Evolutionary conservation across 2,329 filamentous ascomycete genomes (phyloP), one percentile per base, ranked within the genome.

Genomic region (Hypoxylon sp.): DNA sequence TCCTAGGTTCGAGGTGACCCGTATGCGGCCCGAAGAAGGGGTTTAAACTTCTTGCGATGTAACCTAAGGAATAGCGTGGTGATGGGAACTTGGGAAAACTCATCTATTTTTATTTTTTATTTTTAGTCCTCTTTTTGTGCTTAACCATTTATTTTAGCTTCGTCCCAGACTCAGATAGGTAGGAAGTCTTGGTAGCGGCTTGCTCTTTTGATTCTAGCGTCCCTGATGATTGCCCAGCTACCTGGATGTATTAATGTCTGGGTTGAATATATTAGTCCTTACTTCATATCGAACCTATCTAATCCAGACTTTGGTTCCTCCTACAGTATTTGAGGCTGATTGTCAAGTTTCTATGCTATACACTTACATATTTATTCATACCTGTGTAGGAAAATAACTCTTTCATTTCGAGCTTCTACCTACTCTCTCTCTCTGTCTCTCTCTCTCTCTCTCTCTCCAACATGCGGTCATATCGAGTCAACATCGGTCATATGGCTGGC

Each of bases 141-240:
- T 27, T 12, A 41, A 19, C 25, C 12, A 2, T 12, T 25, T 67
- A 21, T 34, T 68, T 62, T 62, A 60, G 57, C 57, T 56, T 50
- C 34, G 25, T 65, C 53, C 52, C 57, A 61, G 21, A 45, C 61
- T 59, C n/a, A 59, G 61, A 61, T 47, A 54, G 65, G 65, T 61
- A 63, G 34, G 23, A 60, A 48, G 45, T 32, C 8, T 34, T 25
- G 5, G 6, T 32, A n/a, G 41, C 11, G 30, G 39, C 39, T 61
- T 61, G 37, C 58, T 57, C 58, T 29, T 61, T 65, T 61, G 23
- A 57, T 58, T 60, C 59, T 68, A 65, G 65, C 56, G 59, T 6
- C 30, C 23, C 5, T 32, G 45, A 32, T 51, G 32, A 46, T 47
- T 53, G 39, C 37, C 19, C 32, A 41, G 23, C 19, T 45, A 43